Base-by-base conservation (phyloP, 2,329 filamentous ascomycete genomes). In the Aureobasidium leucospermi region DNA sequence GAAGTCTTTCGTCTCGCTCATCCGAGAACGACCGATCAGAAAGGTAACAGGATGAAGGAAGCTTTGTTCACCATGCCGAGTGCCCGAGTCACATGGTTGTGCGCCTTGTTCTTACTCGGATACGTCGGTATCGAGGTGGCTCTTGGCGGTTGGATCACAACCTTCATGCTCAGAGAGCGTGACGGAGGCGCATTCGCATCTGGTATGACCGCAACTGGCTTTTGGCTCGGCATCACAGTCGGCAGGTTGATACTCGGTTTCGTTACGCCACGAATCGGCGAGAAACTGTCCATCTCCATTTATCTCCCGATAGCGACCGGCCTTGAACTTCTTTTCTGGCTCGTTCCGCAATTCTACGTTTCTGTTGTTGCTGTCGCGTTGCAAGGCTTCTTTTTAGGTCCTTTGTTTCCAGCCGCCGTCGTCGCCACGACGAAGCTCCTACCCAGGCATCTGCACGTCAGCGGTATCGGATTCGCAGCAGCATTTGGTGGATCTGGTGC, bases 81-180 rank as follows among this genome's bases (percentile, higher is more conserved):
- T 38, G 77, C 78, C 2, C 72, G 78, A n/a, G 78, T 88, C 3
- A 87, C 87, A 3, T 92, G 88, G 87, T 76, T 90, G n/a, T 78
- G 84, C 45, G 81, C 89, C 2, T 62, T 87, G 1, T 95, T 95
- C 69, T 75, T 95, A 13, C 79, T 95, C 4, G 83, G 84, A 8
- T 95, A 95, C 67, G 86, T 93, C 0, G 90, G 90, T 4, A 52
- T 52, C 15, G 48, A 52, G 31, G 48, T 52, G 6, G 43, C 55
- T 29, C 55, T 47, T 5, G 86, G 87, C 19, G 89, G 89, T 15
- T 94, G 89, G 89, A 86, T 95, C 63, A 86, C 90, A 51, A 86
- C 86, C 0, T 95, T 96, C 70, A 95, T 96, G 89, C 84, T 92
- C n/a, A 78, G 82, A 19, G 85, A 91, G 28, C 82, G 91, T 13